Percentiles rank a stretch among this genome's conserved stretches.
These are phyloP conservation scores for Przewalskia tangutica DNA, from an alignment of 257 asterid species.

Conservation along the genomic window DNA sequence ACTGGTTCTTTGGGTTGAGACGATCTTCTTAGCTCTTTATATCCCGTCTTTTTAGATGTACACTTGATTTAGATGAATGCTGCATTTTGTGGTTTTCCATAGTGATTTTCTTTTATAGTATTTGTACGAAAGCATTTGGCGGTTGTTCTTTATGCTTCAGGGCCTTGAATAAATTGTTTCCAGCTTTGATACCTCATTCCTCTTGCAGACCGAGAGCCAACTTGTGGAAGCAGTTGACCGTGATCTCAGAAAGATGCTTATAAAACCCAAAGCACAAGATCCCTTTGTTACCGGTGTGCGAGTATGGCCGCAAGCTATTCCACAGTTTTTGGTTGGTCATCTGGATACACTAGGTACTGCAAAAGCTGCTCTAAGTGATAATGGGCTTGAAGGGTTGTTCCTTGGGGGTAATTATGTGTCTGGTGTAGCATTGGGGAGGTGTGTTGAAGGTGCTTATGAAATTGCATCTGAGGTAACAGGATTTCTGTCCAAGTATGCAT, in stretches of 20 bases:
- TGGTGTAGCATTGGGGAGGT: slow-evolving; percentile 93
- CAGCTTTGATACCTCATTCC: slow-evolving; percentile 11
- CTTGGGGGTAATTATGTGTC: slow-evolving; percentile 85
- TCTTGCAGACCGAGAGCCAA: slow-evolving; percentile 60
- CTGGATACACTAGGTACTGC: slow-evolving; percentile 60
- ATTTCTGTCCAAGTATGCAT: slow-evolving; percentile 43
- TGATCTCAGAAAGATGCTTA: slow-evolving; percentile 89
- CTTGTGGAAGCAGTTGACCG: slow-evolving; percentile 88
- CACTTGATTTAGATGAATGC: not conserved
- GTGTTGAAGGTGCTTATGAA: slow-evolving; percentile 88
- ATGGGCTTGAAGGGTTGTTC: slow-evolving; percentile 62
- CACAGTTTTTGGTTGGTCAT: slow-evolving; percentile 87
- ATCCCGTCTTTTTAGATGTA: not conserved
- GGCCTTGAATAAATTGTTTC: slow-evolving; percentile 1
- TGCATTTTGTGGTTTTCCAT: not conserved
- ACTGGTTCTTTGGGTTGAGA: not conserved
- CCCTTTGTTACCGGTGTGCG: slow-evolving; percentile 69
- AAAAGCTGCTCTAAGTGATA: slow-evolving; percentile 41
- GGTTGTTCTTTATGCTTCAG: not conserved
- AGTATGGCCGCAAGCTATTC: slow-evolving; percentile 92
- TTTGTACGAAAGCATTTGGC: not conserved
- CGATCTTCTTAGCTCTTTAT: not conserved
- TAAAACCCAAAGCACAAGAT: slow-evolving; percentile 52
- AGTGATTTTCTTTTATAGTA: not conserved
- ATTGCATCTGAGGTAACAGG: slow-evolving; percentile 62